Base-by-base conservation (phyloP, 2,329 filamentous ascomycete genomes). In the Pseudogymnoascus sp. region DNA sequence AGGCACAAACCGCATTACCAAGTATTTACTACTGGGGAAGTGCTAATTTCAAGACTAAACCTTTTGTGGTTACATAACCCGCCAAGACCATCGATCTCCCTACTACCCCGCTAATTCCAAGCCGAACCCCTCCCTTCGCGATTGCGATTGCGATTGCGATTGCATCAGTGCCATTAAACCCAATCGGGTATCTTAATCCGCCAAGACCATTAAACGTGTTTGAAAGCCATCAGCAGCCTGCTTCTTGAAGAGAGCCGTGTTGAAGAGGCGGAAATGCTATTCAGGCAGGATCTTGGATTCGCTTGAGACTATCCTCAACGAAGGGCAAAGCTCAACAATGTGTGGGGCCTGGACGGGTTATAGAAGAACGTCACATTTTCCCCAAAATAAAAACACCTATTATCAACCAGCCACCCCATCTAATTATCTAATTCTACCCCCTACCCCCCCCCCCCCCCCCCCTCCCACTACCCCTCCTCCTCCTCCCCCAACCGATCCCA, bases 401-500 rank as follows among this genome's bases (percentile, higher is more conserved):
- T 54, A 31, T 54, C 47, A 54, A 54, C 16, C 29, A 54, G 12
- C 47, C 26, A 18, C 26, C 47, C 47, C 14, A 54, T 54, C 47
- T 54, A 54, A 12, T 31, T 16, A 54, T 54, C 47, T 54, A 54
- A 23, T 40, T 21, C 57, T 23, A 39, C 21, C 29, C n/a, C 12
- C 3, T 14, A 7, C n/a, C 21, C 4, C 11, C 3, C 21, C 2
- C n/a, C 10, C 11, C 11, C 21, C 26, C n/a, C 16, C 23, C 1
- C 23, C 23, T 4, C 4, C 23, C 23, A 3, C 23, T 36, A 16
- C 51, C 21, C 51, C 18, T 29, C 42, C 45, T 51, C 45, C 42
- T 14, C 42, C 12, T 51, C 45, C 45, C 23, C 37, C 60, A 74
- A 66, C 29, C 80, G 76, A 63, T 83, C 77, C 80, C 82, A 87